Evolutionary conservation across 768 basidiomycete genomes (phyloP).

Genomic region (Serendipita vermifera): DNA sequence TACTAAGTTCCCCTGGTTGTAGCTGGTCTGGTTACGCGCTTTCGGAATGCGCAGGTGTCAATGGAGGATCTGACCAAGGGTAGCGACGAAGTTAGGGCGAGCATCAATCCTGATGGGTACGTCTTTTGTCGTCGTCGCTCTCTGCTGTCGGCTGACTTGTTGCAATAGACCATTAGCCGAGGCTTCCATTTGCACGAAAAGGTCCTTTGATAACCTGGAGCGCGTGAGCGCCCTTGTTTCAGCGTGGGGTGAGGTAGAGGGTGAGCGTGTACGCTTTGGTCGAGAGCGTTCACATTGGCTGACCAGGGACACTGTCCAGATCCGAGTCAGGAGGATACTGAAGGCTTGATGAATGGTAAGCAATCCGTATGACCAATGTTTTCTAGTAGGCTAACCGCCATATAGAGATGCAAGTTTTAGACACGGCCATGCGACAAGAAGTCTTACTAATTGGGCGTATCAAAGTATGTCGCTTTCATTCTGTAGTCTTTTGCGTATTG

Average conservation of each 20-base stretch:
- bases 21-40: neutral
- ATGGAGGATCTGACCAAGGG: neutral
- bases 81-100: neutral
- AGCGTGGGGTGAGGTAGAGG: constrained; percentile 30
- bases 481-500: constrained; percentile 18
- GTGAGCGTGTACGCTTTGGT: constrained; percentile 41
- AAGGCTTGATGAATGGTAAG: constrained; percentile 7
- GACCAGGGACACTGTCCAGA: too few relatives aligned
- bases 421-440: constrained; percentile 48
- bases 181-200: neutral
- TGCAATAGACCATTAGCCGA: neutral
- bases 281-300: too few relatives aligned
- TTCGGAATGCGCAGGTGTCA: neutral
- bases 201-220: neutral
- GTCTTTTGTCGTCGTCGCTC: constrained; percentile 17
- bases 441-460: constrained; percentile 41
- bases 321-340: constrained; percentile 9
- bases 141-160: neutral
- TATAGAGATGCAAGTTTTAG: constrained; percentile 51
- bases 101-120: constrained; percentile 18
- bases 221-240: neutral
- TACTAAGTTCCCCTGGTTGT: neutral
- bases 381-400: constrained; percentile 8
- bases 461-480: constrained; percentile 21
- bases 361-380: constrained; percentile 9